These are phyloP conservation scores for Alternaria arbusti DNA, from an alignment of 2,329 filamentous ascomycete genomes.

Conservation along the genomic window DNA sequence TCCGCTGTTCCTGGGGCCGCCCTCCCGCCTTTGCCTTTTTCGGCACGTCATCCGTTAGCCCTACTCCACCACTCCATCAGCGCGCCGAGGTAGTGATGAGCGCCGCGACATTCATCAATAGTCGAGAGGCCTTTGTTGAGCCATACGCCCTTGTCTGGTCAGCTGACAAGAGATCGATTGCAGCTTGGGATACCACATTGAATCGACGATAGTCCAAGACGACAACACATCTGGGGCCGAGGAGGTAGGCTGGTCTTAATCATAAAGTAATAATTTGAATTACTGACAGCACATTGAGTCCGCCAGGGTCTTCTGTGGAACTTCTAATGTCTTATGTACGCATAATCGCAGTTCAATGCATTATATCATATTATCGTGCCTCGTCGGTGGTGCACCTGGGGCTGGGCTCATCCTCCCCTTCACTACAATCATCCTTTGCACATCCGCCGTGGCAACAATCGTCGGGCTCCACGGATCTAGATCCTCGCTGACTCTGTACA, in stretches of 20 bases:
- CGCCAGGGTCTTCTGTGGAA: background rate
- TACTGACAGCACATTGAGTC: background rate
- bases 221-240: background rate
- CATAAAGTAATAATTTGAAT: background rate
- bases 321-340: background rate
- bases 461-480: slow-evolving; percentile 30
- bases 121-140: background rate
- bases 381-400: background rate
- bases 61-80: background rate
- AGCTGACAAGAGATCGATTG: background rate
- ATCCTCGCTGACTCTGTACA: slow-evolving; percentile 7
- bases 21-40: slow-evolving; percentile 10
- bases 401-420: slow-evolving; percentile 12
- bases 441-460: slow-evolving; percentile 20
- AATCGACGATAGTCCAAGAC: background rate
- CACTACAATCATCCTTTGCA: slow-evolving; percentile 18
- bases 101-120: background rate
- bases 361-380: background rate
- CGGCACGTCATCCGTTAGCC: slow-evolving; percentile 25
- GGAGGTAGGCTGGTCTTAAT: background rate
- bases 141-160: background rate
- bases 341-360: background rate
- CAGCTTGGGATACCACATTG: background rate
- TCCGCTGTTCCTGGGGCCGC: slow-evolving; percentile 27
- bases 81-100: background rate